These are phyloP conservation scores for Penicillium sclerotigenum DNA, from an alignment of 2,329 filamentous ascomycete species.

Conservation along the genomic window DNA sequence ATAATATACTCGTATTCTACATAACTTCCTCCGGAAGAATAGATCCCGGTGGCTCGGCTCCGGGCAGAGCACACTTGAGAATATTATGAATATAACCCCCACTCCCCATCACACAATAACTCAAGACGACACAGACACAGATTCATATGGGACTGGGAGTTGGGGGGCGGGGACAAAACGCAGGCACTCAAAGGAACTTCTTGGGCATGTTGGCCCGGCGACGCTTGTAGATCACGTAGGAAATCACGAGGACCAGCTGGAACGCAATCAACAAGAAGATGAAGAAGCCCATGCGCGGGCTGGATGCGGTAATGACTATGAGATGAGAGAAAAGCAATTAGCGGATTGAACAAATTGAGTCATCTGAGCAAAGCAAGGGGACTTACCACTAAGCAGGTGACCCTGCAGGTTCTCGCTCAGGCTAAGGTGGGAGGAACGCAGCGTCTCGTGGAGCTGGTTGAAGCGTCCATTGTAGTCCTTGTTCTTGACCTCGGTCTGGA, in stretches of 20 bases:
- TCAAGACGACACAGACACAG: not conserved
- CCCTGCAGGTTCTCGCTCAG: conserved; percentile 52
- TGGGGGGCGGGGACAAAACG: not conserved
- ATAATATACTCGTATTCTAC: conserved; percentile 22
- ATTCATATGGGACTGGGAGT: not conserved
- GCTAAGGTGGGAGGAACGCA: conserved; percentile 54
- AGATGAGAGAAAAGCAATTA: conserved; percentile 2
- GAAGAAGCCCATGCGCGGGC: conserved; percentile 58
- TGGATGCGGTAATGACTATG: conserved; percentile 51
- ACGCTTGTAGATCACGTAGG: conserved; percentile 76
- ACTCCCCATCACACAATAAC: not conserved
- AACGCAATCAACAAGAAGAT: conserved; percentile 71
- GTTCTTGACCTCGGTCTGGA: conserved; percentile 55
- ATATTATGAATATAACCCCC: not conserved
- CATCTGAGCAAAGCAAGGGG: not conserved
- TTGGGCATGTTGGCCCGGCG: conserved; percentile 74
- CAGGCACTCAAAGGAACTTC: conserved; percentile 69
- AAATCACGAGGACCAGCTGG: conserved; percentile 66
- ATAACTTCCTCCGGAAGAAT: conserved; percentile 10
- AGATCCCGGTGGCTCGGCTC: conserved; percentile 2
- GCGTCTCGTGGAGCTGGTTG: conserved; percentile 51
- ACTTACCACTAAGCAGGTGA: conserved; percentile 51
- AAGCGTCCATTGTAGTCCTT: conserved; percentile 58
- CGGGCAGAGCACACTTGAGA: conserved; percentile 11
- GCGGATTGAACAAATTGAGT: not conserved